These are phyloP conservation scores for Ascocoryne sarcoides DNA, from an alignment of 2,329 filamentous ascomycete species.

Conservation along the genomic window DNA sequence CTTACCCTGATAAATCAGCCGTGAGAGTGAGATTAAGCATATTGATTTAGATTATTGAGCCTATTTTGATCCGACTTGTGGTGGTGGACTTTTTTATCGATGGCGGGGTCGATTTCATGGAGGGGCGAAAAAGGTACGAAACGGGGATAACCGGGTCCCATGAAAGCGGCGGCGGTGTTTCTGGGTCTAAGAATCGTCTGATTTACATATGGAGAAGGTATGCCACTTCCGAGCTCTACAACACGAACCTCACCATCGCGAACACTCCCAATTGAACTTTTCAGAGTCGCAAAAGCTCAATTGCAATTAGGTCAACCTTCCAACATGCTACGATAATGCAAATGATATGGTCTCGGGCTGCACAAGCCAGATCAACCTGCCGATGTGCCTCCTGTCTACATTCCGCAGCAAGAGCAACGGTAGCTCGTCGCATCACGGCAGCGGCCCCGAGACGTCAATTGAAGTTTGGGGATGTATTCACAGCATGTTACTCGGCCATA, in stretches of 20 bases:
- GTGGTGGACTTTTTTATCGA: no score
- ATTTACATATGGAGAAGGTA: no score
- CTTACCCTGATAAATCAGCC: slow-evolving; percentile 62
- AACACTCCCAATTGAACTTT: no score
- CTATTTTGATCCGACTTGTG: no score
- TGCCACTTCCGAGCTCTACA: no score
- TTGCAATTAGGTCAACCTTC: not conserved
- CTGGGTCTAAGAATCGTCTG: no score
- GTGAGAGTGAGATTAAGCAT: slow-evolving; percentile 59
- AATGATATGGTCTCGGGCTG: slow-evolving; percentile 58
- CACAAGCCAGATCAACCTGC: slow-evolving; percentile 51
- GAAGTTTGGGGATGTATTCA: slow-evolving; percentile 47
- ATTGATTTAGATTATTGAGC: no score
- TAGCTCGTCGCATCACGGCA: slow-evolving; percentile 43
- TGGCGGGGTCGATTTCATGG: no score
- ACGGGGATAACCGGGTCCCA: no score
- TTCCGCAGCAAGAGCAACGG: slow-evolving; percentile 30
- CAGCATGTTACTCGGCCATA: slow-evolving; percentile 59
- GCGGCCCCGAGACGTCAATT: slow-evolving; percentile 41
- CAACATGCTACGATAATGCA: slow-evolving; percentile 45
- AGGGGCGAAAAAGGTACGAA: no score
- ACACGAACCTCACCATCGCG: no score
- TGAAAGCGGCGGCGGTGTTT: no score
- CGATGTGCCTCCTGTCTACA: slow-evolving; percentile 54
- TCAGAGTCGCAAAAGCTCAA: not conserved